These are phyloP conservation scores for Penicillium silybi DNA, from an alignment of 495 filamentous ascomycete species.

Conservation along the genomic window DNA sequence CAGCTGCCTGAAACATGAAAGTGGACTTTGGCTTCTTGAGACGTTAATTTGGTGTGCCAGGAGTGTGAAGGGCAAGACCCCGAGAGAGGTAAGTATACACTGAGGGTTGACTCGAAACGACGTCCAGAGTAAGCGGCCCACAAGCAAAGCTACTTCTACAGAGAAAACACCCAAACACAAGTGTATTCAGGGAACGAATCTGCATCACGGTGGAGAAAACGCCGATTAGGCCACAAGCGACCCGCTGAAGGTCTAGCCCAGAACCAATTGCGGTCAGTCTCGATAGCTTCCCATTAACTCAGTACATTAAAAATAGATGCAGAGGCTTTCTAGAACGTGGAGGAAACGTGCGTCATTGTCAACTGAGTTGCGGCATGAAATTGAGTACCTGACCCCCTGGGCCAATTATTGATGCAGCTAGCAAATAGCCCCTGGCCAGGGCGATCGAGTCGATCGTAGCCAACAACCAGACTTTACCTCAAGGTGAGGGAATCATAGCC, in stretches of 20 bases:
- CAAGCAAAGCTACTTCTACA: no score
- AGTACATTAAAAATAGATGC: neutral
- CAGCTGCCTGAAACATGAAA: no score
- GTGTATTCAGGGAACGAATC: neutral
- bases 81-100: no score
- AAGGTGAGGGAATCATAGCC: neutral
- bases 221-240: neutral
- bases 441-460: neutral
- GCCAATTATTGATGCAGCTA: neutral
- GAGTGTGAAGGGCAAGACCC: no score
- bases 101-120: no score
- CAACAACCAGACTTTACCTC: neutral
- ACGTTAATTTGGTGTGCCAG: no score
- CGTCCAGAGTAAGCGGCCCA: no score
- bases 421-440: neutral
- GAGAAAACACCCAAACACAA: no score
- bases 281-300: no score
- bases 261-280: neutral
- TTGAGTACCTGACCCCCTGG: neutral
- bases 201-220: neutral
- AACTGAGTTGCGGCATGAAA: neutral
- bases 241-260: neutral
- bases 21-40: no score
- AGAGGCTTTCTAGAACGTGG: neutral
- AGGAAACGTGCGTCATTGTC: neutral